Evolutionary conservation across 257 asterid genomes (phyloP).

Genomic region (Capsicum pubescens): DNA sequence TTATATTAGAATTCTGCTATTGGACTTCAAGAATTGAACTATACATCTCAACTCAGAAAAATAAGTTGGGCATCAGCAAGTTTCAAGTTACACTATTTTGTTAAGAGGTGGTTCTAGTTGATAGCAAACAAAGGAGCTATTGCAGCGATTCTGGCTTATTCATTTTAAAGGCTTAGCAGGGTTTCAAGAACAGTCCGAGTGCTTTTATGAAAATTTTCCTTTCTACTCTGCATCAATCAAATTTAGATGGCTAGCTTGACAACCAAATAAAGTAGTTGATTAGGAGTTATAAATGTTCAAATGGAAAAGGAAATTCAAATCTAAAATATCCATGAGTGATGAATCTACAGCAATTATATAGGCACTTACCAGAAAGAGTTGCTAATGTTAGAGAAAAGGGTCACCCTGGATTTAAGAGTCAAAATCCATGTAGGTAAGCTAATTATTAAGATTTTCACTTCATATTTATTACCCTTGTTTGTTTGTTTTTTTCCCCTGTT

Average conservation of each 20-base stretch:
- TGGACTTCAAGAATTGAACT: slow-evolving; percentile 17
- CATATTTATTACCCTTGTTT: neutral
- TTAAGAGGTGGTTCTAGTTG: neutral
- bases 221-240: neutral
- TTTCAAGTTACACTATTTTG: neutral
- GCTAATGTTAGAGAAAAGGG: neutral
- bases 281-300: neutral
- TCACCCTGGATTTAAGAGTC: neutral
- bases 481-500: neutral
- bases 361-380: neutral
- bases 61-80: neutral
- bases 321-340: slow-evolving; percentile 13
- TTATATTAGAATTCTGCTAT: neutral
- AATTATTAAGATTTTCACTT: neutral
- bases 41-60: slow-evolving; percentile 13
- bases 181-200: neutral
- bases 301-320: slow-evolving; percentile 9
- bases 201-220: neutral
- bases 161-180: neutral
- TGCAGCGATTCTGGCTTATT: neutral
- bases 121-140: slow-evolving; percentile 3
- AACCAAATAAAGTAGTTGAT: neutral
- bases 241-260: slow-evolving; percentile 3
- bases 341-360: neutral
- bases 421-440: slow-evolving; percentile 16